Percentiles rank a stretch among this genome's conserved stretches.
Conservation (phyloP, 164 flowering plant species). For the Chimonanthus praecox region DNA sequence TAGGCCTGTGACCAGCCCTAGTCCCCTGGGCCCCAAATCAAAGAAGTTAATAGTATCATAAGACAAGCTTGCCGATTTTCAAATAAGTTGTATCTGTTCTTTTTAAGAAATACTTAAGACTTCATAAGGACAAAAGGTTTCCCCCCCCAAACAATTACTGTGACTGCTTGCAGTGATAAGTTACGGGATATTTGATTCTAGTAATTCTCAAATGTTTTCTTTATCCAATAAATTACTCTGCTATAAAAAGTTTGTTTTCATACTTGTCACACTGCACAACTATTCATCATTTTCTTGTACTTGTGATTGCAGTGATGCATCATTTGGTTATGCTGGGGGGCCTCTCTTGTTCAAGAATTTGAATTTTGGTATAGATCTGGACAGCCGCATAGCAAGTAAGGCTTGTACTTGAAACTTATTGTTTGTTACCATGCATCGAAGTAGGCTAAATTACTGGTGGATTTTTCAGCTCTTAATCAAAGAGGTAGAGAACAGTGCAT, state of each 20-base stretch:
- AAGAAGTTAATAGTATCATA: not conserved
- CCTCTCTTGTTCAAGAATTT: constrained; percentile 84
- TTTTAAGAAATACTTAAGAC: not conserved
- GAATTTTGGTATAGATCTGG: constrained; percentile 98
- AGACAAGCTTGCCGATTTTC: not conserved
- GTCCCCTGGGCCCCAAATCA: not conserved
- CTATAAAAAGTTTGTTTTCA: no score
- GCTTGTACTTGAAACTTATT: not conserved
- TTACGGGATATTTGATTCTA: no score
- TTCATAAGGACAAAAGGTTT: not conserved
- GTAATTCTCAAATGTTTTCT: no score
- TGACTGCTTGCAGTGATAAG: no score
- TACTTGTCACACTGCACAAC: not conserved
- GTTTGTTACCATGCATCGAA: not conserved
- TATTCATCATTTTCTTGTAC: constrained; percentile 2
- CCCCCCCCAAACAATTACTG: not conserved
- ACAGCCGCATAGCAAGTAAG: constrained; percentile 98
- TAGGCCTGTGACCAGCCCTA: no score
- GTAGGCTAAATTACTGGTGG: not conserved
- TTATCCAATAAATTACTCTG: no score
- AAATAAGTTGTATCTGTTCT: not conserved
- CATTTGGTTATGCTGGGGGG: constrained; percentile 98
- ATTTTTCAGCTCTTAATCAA: not conserved
- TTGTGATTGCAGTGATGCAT: constrained; percentile 80
- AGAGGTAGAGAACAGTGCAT: not conserved